Conservation (phyloP, 2,329 filamentous ascomycete genomes). For the Colletotrichum euphorbiae region DNA sequence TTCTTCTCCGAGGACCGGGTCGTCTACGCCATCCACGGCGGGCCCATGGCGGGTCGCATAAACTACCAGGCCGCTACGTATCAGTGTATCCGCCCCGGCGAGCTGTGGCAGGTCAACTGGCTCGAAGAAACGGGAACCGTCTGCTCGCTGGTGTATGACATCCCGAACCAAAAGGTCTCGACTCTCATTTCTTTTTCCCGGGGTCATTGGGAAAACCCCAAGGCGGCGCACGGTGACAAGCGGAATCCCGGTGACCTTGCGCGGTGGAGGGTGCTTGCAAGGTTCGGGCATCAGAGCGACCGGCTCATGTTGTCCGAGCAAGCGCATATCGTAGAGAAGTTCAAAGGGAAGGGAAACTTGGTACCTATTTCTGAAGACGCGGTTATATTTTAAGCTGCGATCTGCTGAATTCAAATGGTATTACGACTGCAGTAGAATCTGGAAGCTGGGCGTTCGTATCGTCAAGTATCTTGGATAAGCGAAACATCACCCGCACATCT, state of each 20-base stretch:
- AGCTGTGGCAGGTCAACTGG: constrained; percentile 71
- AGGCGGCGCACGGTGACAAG: constrained; percentile 67
- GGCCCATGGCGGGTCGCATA: constrained; percentile 66
- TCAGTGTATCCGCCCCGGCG: constrained; percentile 67
- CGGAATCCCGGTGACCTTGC: constrained; percentile 61
- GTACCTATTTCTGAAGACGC: constrained; percentile 55
- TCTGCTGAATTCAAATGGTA: too few species aligned
- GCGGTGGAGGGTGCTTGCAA: constrained; percentile 62
- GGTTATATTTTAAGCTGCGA: constrained; percentile 40
- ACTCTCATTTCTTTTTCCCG: constrained; percentile 66
- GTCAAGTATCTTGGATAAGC: too few species aligned
- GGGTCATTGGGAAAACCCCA: constrained; percentile 65
- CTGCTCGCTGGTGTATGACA: constrained; percentile 67
- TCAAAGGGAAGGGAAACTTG: constrained; percentile 61
- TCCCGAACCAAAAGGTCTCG: constrained; percentile 59
- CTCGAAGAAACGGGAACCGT: constrained; percentile 70
- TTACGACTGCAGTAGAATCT: too few species aligned
- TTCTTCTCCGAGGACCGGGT: constrained; percentile 66
- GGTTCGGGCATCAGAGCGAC: constrained; percentile 61
- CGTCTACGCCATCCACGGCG: constrained; percentile 70
- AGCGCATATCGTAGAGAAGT: constrained; percentile 61
- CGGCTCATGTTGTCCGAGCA: constrained; percentile 65
- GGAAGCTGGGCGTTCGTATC: too few species aligned
- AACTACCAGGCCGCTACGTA: constrained; percentile 67
- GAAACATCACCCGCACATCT: too few species aligned